Base-by-base conservation (phyloP, 1,284 basidiomycete species). In the Coriolopsis trogii region DNA sequence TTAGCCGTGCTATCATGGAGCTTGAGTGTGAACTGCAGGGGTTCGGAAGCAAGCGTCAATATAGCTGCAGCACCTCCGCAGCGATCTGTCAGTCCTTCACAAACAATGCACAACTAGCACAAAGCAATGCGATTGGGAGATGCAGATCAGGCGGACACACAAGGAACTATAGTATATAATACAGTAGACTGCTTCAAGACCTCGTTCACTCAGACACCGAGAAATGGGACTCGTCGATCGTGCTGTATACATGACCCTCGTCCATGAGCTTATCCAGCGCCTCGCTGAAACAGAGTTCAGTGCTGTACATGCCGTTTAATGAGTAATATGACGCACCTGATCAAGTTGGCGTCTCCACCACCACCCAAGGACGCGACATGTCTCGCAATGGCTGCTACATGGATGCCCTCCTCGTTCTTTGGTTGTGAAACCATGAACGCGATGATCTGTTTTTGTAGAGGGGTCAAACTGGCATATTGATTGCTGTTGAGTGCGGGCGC, bases 191-290 rank as follows among this genome's bases (percentile, higher is more conserved):
- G 15, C 15, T 37, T 31, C 8, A 18, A 44, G 12, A 38, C 26
- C 36, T 40, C 24, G 24, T 39, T 62, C 50, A 71, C 28, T 58
- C 45, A 6, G 71, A 70, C 18, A 73, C 50, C n/a, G 51, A 57
- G 60, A 70, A 74, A 50, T 75, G 73, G 25, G 67, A 70, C 29
- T 83, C 80, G 58, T 82, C 77, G 23, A 75, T 73, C 0, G 82
- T 84, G 28, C 74, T 79, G 64, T 73, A 87, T 38, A 85, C 69
- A 54, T 76, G 67, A 4, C 84, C 84, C 10, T 84, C 79, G 34
- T 74, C 70, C 68, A 82, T 77, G 45, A 87, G 73, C 29, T 63
- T 58, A 56, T 82, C 78, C 47, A 84, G 66, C 8, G 79, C 80
- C 12, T 73, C 65, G 57, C 80, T 80, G 53, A 23, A 47, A 39